Base-by-base conservation (phyloP, 2,329 filamentous ascomycete genomes). In the Diaporthe eres region DNA sequence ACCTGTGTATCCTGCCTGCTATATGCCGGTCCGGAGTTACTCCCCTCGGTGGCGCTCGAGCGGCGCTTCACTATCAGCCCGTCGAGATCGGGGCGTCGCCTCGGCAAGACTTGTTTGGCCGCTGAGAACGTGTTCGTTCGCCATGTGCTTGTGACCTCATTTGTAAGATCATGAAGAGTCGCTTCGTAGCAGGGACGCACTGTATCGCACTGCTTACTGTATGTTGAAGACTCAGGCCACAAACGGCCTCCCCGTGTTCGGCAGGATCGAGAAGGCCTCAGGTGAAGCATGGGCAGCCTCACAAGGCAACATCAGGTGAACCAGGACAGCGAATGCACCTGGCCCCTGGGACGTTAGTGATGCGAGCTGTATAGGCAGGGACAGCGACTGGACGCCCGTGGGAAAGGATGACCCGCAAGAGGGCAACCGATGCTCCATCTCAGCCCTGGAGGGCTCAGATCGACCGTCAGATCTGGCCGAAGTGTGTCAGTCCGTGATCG, bases 11-110 rank as follows among this genome's bases (percentile, higher is more conserved):
- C 15, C 31, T 68, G 22, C 47, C 42, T 53, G n/a, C 31, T 68
- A 25, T 68, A 53, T 70, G 49, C 65, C 65, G 65, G 49, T 55
- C 65, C 65, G 65, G 65, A 70, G 49, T 70, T 70, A 70, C 65
- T 70, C 49, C 22, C 31, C 49, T 42, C 17, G 34, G 31, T 42
- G 34, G 49, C 65, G 34, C 47, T 55, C 65, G 49, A 55, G 65
- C 65, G 34, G n/a, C 49, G 34, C 31, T 22, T 13, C 42, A 51
- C n/a, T 25, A 22, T 70, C 65, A 70, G 65, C 65, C 65, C 65
- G 65, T 55, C 34, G 13, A 34, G 34, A 42, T 42, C 4, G 49
- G 65, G 65, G 65, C 65, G 65, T 55, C 34, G 34, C 34, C 65
- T 55, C 49, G 65, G 65, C 65, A 70, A 55, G 49, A 55, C 13